Evolutionary conservation across 257 asterid genomes (phyloP).

Genomic region (Haberlea rhodopensis): DNA sequence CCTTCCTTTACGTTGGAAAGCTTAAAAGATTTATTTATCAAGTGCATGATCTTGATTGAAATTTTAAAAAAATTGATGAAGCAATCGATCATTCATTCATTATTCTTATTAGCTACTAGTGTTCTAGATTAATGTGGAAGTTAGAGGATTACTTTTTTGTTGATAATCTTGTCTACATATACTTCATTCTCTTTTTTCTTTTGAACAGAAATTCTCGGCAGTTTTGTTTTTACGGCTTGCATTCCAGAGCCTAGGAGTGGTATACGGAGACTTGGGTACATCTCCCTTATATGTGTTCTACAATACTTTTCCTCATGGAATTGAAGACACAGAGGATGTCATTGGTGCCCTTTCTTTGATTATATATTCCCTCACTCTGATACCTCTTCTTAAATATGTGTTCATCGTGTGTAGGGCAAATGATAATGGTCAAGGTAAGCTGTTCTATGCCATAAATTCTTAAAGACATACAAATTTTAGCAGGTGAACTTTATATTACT

Average conservation of each 20-base stretch:
- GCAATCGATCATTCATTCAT: no score
- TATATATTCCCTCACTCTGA: conserved; percentile 85
- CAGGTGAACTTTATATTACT: background rate
- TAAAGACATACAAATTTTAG: no score
- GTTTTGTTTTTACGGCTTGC: conserved; percentile 79
- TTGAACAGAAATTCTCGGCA: conserved; percentile 69
- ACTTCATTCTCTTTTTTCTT: conserved; percentile 22
- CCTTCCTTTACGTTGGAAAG: conserved; percentile 11
- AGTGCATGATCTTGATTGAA: conserved; percentile 8
- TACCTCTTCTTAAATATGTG: conserved; percentile 95
- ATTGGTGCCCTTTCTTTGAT: conserved; percentile 92
- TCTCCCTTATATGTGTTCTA: no score
- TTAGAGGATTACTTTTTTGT: conserved; percentile 3
- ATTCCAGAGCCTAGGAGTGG: no score
- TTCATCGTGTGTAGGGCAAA: conserved; percentile 93
- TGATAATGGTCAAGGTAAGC: conserved; percentile 92
- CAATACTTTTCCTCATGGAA: no score
- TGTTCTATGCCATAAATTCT: background rate
- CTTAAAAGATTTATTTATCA: background rate
- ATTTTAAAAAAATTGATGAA: background rate
- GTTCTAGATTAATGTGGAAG: conserved; percentile 2
- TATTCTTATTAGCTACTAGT: conserved; percentile 17
- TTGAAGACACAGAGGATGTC: conserved; percentile 73
- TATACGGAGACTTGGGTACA: no score
- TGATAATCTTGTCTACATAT: conserved; percentile 13